Base-by-base conservation (phyloP, 73 alveolate genomes). In the Paramecium biaurelia region DNA sequence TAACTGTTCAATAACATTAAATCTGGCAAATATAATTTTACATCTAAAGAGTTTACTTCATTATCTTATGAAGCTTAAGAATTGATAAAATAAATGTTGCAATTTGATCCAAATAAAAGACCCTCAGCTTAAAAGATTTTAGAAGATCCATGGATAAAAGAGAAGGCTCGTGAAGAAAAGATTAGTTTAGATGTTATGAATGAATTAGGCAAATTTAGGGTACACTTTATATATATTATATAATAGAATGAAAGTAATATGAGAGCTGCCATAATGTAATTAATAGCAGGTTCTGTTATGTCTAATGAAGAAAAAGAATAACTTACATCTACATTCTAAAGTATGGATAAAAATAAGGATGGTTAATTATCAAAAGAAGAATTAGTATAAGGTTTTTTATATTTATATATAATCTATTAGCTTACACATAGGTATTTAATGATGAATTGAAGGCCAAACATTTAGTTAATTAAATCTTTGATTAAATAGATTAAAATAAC, bases 261-360 rank as follows among this genome's bases (percentile, higher is more conserved):
- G 87, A 89, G 92, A 89, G 92, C 56, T 38, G 79, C 87, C 41
- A 58, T 47, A 12, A 24, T 70, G 45, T 45, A 70, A 72, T 89
- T 76, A 79, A 76, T 37, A 14, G 92, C 37, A 18, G 74, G 90
- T 26, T 89, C 76, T 70, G 84, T 89, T 63, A 89, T 89, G 79
- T 70, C 85, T 42, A 89, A 45, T 45, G 70, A 70, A 12, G 85
- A 70, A 49, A 89, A 42, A n/a, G 70, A 70, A 15, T 68, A 41
- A 89, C 43, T 63, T 26, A 34, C 45, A 43, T 10, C 76, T 53
- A 70, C 76, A 41, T 89, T 89, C 49, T 41, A 41, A 45, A 89
- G 94, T 23, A 89, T 89, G 85, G 94, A 89, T 43, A 89, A n/a
- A 70, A 82, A 89, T 49, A 82, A 82, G 14, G 87, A 89, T 89